A percentile compares a stretch with the other conserved stretches of the same genome.
Evolutionary conservation across 306 rosid species (phyloP).

Genomic region (Sicyos baderoa): DNA sequence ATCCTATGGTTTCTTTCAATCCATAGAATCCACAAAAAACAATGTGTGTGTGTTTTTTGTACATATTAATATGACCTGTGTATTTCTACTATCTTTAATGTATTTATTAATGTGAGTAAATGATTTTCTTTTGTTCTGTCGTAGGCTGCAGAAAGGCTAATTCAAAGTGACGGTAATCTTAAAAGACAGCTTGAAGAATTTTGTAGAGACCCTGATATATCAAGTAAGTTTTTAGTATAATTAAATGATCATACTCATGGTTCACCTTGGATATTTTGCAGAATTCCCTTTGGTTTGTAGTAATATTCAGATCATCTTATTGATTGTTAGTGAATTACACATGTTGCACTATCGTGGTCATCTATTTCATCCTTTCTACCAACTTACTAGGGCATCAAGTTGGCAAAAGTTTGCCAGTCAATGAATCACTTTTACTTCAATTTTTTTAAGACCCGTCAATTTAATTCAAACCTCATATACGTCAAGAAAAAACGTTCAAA

Average conservation of each 20-base stretch:
- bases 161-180: slow-evolving; percentile 65
- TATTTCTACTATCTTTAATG: not conserved
- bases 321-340: not conserved
- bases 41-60: not conserved
- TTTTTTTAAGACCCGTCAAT: not conserved
- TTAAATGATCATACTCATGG: slow-evolving; percentile 11
- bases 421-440: not conserved
- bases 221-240: slow-evolving; percentile 47
- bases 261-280: slow-evolving; percentile 7
- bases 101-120: not conserved
- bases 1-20: not conserved
- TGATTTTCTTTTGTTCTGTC: slow-evolving; percentile 15
- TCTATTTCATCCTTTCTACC: not conserved
- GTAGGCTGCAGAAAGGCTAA: slow-evolving; percentile 91
- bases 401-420: not conserved
- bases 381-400: not conserved
- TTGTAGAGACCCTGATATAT: slow-evolving; percentile 53
- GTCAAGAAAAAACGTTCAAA: slow-evolving; percentile 2
- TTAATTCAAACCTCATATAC: not conserved
- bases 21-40: not conserved
- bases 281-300: not conserved
- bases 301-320: not conserved
- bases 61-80: not conserved
- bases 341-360: not conserved
- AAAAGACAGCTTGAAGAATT: slow-evolving; percentile 63